Evolutionary conservation across 768 basidiomycete genomes (phyloP).

Genomic region (Trametes punicea): DNA sequence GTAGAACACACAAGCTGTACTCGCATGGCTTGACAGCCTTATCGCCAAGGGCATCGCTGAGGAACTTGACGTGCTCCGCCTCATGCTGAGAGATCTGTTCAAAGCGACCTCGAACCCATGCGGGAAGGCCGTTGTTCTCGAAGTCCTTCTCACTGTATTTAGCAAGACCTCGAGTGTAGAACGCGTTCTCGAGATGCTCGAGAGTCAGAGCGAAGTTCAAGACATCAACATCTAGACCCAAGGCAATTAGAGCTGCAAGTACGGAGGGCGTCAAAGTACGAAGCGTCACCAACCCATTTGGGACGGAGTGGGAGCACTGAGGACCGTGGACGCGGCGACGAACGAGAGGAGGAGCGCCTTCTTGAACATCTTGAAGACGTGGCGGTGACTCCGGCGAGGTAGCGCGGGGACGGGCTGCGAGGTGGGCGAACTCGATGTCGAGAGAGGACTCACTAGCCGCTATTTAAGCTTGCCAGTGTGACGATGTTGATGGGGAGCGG

Average conservation of each 20-base stretch:
- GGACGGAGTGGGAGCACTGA: slow-evolving; percentile 15
- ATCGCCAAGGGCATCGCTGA: slow-evolving; percentile 43
- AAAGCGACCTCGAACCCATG: slow-evolving; percentile 49
- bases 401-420: neutral
- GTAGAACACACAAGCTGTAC: slow-evolving; percentile 52
- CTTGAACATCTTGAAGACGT: slow-evolving; percentile 7
- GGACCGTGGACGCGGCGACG: slow-evolving; percentile 15
- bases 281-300: slow-evolving; percentile 5
- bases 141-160: slow-evolving; percentile 47
- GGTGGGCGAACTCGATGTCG: neutral
- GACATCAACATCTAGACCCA: slow-evolving; percentile 24
- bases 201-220: slow-evolving; percentile 49
- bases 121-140: slow-evolving; percentile 42
- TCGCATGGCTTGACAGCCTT: slow-evolving; percentile 50
- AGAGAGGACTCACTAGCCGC: neutral
- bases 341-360: slow-evolving; percentile 13
- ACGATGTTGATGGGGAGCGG: neutral
- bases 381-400: neutral
- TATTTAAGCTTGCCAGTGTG: neutral
- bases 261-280: neutral
- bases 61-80: slow-evolving; percentile 49
- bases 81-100: slow-evolving; percentile 55
- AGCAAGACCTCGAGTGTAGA: slow-evolving; percentile 43
- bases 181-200: slow-evolving; percentile 45
- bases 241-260: neutral